Evolutionary conservation across 78 protist species (phyloP), one percentile per base, ranked within the genome.

Genomic region (Planoprotostelium fungivorum): DNA sequence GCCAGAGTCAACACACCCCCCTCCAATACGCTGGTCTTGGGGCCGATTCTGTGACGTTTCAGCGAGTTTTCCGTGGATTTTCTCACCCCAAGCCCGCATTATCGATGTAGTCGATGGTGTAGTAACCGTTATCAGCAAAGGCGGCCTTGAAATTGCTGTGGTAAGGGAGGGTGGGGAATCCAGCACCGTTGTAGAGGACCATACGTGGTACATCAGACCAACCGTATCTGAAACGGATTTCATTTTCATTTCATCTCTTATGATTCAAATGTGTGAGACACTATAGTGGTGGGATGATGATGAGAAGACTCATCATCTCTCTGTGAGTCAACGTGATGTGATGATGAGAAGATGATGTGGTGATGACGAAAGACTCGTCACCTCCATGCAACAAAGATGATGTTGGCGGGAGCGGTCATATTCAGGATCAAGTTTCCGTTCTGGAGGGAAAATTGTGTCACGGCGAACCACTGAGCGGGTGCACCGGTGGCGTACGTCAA

Each of bases 181-280:
- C 73, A 51, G 73, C 73, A 25, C 73, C 73, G 73, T 51, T 51
- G 73, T 51, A 51, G 73, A 51, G 73, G 73, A 51, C 73, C 73
- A 51, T 51, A 5, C 5, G 16, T 25, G 73, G 73, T 51, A 16
- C 73, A 51, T 51, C 73, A 16, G 73, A 5, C 73, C 73, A 51
- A 25, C 31, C 73, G 73, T 51, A 51, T 16, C 73, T 51, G 16
- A n/a, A n/a, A n/a, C n/a, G n/a, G n/a, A n/a, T n/a, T n/a, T n/a
- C n/a, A n/a, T n/a, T n/a, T n/a, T n/a, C n/a, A n/a, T n/a, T n/a
- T n/a, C n/a, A n/a, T n/a, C n/a, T n/a, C 73, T 16, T 5, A 5
- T 51, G 31, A 51, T 51, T 51, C 73, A 51, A 16, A 51, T 16
- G 16, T 16, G 16, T 51, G 16, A 51, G 16, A 51, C 73, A 16